These are phyloP conservation scores for Oxyria digyna DNA, from an alignment of 148 eudicot genomes.

Conservation along the genomic window DNA sequence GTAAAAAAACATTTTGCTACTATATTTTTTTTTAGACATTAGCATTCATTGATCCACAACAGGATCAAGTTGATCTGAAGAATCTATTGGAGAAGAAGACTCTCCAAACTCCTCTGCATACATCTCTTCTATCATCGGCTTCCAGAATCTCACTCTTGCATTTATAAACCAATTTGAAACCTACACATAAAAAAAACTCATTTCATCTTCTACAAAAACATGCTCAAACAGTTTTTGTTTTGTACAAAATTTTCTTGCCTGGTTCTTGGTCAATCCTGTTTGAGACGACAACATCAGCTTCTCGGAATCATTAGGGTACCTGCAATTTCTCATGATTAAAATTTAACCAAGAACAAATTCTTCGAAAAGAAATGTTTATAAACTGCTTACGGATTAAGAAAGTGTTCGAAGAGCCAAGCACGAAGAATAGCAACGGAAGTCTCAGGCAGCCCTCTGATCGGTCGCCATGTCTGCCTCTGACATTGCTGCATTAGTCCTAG, in stretches of 20 bases:
- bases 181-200: slow-evolving; percentile 1
- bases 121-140: slow-evolving; percentile 80
- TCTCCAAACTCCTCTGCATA: slow-evolving; percentile 62
- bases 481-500: slow-evolving; percentile 27
- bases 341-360: neutral
- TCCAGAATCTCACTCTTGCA: slow-evolving; percentile 66
- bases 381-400: slow-evolving; percentile 76
- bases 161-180: slow-evolving; percentile 46
- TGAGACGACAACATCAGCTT: slow-evolving; percentile 83
- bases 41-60: neutral
- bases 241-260: slow-evolving; percentile 26
- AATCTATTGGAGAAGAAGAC: slow-evolving; percentile 37
- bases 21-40: neutral
- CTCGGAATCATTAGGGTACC: slow-evolving; percentile 87
- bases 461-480: slow-evolving; percentile 37
- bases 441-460: slow-evolving; percentile 86
- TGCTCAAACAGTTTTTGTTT: neutral
- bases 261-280: slow-evolving; percentile 86
- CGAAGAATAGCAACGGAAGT: slow-evolving; percentile 72
- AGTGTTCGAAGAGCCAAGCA: slow-evolving; percentile 88
- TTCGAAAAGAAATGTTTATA: no score
- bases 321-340: slow-evolving; percentile 12
- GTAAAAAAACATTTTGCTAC: neutral
- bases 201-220: neutral
- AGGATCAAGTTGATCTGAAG: slow-evolving; percentile 1